These are phyloP conservation scores for Musa troglodytarum DNA, from an alignment of 176 grass and related monocot genomes.

Conservation along the genomic window DNA sequence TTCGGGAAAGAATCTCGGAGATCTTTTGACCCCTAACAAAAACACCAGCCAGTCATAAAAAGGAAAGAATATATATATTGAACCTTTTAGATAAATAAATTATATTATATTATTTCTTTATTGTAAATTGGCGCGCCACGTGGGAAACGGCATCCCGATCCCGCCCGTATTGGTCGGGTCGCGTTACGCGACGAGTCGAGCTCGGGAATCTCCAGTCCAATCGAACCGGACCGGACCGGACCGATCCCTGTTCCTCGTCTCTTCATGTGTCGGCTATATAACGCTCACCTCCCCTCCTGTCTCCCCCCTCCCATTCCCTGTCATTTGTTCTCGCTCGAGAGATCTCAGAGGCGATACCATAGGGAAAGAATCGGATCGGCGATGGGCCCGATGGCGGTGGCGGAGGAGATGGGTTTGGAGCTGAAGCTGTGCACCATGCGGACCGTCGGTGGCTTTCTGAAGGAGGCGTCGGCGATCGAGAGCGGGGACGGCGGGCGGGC, in stretches of 20 bases:
- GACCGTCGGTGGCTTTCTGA: slow-evolving; percentile 33
- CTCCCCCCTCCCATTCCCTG: not conserved
- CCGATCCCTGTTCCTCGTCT: not conserved
- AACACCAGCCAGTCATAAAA: not conserved
- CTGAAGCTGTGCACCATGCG: slow-evolving; percentile 43
- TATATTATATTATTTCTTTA: not conserved
- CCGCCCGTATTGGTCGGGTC: not conserved
- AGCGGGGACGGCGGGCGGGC: slow-evolving; percentile 23
- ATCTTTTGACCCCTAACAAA: too few relatives aligned
- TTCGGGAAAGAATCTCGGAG: too few relatives aligned
- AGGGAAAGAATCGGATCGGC: not conserved
- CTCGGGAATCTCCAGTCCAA: not conserved
- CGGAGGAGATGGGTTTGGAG: slow-evolving; percentile 31
- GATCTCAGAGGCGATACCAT: not conserved
- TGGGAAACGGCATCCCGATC: not conserved
- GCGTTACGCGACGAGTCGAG: slow-evolving; percentile 6
- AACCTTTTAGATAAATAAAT: not conserved
- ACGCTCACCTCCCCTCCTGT: too few relatives aligned
- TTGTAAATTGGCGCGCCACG: too few relatives aligned
- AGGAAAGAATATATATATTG: not conserved
- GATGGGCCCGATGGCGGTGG: slow-evolving; percentile 31
- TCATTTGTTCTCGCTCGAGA: not conserved
- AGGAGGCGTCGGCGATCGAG: not conserved
- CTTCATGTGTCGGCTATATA: not conserved
- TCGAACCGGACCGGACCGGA: not conserved